Base-by-base conservation (phyloP, 257 asterid genomes). In the Parsonsia alboflavescens region DNA sequence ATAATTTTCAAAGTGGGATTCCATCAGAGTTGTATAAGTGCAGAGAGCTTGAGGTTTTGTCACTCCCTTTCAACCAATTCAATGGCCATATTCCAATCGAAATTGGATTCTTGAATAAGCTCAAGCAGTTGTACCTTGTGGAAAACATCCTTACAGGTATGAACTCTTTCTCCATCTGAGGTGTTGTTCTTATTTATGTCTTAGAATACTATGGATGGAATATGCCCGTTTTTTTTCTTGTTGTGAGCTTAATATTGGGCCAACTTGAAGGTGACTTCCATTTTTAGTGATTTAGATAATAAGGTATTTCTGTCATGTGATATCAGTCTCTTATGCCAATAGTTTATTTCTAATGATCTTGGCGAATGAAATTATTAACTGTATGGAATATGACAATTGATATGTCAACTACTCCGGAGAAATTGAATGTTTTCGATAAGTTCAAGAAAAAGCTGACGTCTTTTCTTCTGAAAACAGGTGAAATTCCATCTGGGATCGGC, bases 1-100 rank as follows among this genome's bases (percentile, higher is more conserved):
- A 84, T 72, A 48, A 71, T 33, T 44, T 84, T 16, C 7, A 36
- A 15, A 88, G 86, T 26, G 68, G 19, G 16, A 82, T 88, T 71
- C 88, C 90, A 16, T 8, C 73, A 24, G 70, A 58, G 66, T 10
- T 87, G 17, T 39, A 57, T 73, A 84, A 59, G 44, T 85, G 90
- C 65, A 67, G 59, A 13, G 70, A 79, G 36, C 82, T 88, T 28
- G 73, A 79, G 61, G 11, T 19, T 26, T n/a, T 88, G 50, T 30
- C 78, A 15, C 70, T 84, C 57, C 33, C 84, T 5, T 21, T 1
- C 50, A 88, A 86, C 75, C 71, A 79, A 12, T 78, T 88, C 77
- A 76, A 11, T 58, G 49, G 45, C 50, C 61, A 21, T 6, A 75
- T 87, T 65, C 86, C 90, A 5, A 39, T 49, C 24, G 81, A 73